phyloP scores from a whole-genome alignment of 2,329 filamentous ascomycete species.

The Phyllosticta citriasiana region DNA sequence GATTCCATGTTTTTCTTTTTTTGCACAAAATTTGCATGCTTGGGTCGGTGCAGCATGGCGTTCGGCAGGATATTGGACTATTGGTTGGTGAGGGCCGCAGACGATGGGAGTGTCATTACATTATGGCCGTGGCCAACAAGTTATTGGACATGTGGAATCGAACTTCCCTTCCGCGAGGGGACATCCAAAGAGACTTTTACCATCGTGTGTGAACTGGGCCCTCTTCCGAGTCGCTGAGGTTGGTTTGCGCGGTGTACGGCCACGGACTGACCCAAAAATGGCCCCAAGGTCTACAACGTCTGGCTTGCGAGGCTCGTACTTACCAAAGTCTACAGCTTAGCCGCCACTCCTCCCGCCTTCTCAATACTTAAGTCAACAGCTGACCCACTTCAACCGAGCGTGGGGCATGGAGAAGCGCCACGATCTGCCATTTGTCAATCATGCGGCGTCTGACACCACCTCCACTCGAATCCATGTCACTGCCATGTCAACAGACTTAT shows the following conservation, averaged over 20 bases:
- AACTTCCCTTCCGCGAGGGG: background rate
- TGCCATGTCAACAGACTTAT: background rate
- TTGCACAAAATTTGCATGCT: background rate
- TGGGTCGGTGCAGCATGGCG: background rate
- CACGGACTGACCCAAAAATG: background rate
- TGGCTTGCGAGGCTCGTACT: background rate
- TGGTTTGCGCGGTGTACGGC: background rate
- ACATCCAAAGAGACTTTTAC: background rate
- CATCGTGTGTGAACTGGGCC: background rate
- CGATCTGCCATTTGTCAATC: background rate
- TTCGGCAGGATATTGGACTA: background rate
- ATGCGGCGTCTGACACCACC: background rate
- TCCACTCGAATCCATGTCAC: background rate
- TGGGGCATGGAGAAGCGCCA: background rate
- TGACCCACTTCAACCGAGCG: background rate
- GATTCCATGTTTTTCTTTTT: background rate
- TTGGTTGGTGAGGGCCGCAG: background rate
- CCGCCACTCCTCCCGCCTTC: background rate
- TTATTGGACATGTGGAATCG: background rate
- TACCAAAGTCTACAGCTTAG: background rate
- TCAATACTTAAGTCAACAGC: no score
- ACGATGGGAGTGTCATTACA: background rate
- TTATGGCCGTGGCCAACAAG: background rate
- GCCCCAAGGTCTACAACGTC: background rate
- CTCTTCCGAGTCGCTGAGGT: background rate